Base-by-base conservation (phyloP, 352 stramenopile genomes). In the Globisporangium okanoganense region DNA sequence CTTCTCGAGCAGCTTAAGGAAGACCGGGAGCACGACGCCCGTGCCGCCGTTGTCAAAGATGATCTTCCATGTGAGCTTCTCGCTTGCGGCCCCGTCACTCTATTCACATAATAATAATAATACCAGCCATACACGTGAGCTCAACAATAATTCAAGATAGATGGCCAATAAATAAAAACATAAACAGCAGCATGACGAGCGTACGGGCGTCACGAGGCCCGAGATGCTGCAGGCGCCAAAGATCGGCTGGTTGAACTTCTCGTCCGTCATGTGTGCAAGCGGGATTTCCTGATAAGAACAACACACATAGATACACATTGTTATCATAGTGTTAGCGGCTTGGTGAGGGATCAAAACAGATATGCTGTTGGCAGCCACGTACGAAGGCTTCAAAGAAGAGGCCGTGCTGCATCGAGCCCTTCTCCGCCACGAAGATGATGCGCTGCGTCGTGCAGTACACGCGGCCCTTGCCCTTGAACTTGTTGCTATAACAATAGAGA, bases 241-340 rank as follows among this genome's bases (percentile, higher is more conserved):
- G 58, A 95, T 95, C 36, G 87, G 87, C 62, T 96, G 87, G 62
- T 95, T 96, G 55, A 96, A 96, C 62, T 95, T 96, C 52, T 95
- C 85, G 35, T 92, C 76, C 22, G 75, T 80, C 73, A 96, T 92
- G n/a, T 81, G 74, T 20, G 67, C 61, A 14, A 96, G 71, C 27
- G 83, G 85, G 12, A 96, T 80, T 70, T 94, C 80, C 82, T 92
- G 45, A 8, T 20, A 35, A 14, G 12, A 40, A 9, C 1, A 14
- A 27, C 24, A 54, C 8, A 25, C 13, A 24, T 24, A n/a, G 5
- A 35, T 25, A 7, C 48, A 40, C n/a, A n/a, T n/a, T n/a, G n/a
- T n/a, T n/a, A n/a, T n/a, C n/a, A n/a, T n/a, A n/a, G n/a, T n/a
- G n/a, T n/a, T n/a, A n/a, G n/a, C n/a, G n/a, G n/a, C n/a, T n/a